Evolutionary conservation across 2,329 filamentous ascomycete species (phyloP).

Genomic region (Fusarium multiceps): DNA sequence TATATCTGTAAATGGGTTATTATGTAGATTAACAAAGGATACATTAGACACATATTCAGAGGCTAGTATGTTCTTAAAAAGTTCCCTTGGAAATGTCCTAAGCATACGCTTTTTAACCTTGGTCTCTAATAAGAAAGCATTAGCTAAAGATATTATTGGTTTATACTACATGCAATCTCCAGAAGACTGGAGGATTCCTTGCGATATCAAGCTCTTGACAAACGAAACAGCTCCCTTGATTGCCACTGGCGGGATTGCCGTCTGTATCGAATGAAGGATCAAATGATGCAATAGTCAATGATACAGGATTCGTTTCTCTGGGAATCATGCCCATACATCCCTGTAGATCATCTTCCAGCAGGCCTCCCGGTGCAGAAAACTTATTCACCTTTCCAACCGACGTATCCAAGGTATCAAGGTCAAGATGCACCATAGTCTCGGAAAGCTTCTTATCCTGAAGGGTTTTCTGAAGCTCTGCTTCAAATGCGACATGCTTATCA

Average conservation of each 20-base stretch:
- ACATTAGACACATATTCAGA: too few relatives aligned
- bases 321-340: constrained; percentile 36
- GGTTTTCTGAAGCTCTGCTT: constrained; percentile 4
- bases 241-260: constrained; percentile 33
- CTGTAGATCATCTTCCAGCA: constrained; percentile 44
- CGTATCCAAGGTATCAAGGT: constrained; percentile 51
- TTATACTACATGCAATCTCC: too few relatives aligned
- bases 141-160: too few relatives aligned
- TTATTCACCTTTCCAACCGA: constrained; percentile 51
- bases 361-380: constrained; percentile 50
- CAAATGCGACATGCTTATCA: constrained; percentile 28
- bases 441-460: constrained; percentile 25
- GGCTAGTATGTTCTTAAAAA: too few relatives aligned
- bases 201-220: constrained; percentile 14
- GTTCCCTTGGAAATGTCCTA: too few relatives aligned
- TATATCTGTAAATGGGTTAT: too few relatives aligned
- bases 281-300: constrained; percentile 34
- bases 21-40: too few relatives aligned
- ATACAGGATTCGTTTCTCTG: constrained; percentile 22
- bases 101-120: too few relatives aligned
- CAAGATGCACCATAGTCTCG: constrained; percentile 50
- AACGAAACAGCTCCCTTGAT: constrained; percentile 27
- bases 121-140: too few relatives aligned
- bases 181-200: too few relatives aligned
- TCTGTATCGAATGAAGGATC: constrained; percentile 38